Base-by-base conservation (phyloP, 352 stramenopile genomes). In the Plasmopara muralis region DNA sequence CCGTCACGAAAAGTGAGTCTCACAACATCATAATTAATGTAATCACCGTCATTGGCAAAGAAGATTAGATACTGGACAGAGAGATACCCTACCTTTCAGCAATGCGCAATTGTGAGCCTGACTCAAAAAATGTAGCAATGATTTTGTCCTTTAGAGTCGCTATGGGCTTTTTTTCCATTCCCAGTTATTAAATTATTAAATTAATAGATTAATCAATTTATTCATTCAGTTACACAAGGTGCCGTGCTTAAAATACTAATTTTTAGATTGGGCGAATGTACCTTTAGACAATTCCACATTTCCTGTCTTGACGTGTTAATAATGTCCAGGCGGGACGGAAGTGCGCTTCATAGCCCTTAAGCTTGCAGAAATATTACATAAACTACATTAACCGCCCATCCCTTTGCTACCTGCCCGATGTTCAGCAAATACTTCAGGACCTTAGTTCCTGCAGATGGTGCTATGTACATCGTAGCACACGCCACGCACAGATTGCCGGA, bases 301-400 rank as follows among this genome's bases (percentile, higher is more conserved):
- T 92, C 71, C 39, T 77, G 53, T 41, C 71, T 71, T 7, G 89
- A 98, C 6, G 97, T 96, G 61, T 96, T 72, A 47, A 99, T 97
- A 44, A 99, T 91, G 15, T 97, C 83, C 31, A 99, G 66, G 18
- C 96, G 87, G 37, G 83, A 89, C n/a, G 80, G 79, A 9, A 99
- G 68, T 0, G 97, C 96, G 61, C 99, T 97, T 95, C 97, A 99
- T 99, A 37, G 97, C 97, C 64, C 87, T 96, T n/a, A n/a, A n/a
- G n/a, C 45, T 7, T 61, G n/a, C 14, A 49, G 44, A n/a, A 30
- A 47, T 12, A 50, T 28, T 50, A 38, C 14, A 28, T 42, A n/a
- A 14, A 62, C 77, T 54, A 57, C 95, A 83, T 89, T 95, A 45
- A 70, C 83, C 6, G 96, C 99, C 77, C 95, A 96, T 9, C 84